Base-by-base conservation (phyloP, 169 alveolate species). In the Plasmodium berghei region DNA sequence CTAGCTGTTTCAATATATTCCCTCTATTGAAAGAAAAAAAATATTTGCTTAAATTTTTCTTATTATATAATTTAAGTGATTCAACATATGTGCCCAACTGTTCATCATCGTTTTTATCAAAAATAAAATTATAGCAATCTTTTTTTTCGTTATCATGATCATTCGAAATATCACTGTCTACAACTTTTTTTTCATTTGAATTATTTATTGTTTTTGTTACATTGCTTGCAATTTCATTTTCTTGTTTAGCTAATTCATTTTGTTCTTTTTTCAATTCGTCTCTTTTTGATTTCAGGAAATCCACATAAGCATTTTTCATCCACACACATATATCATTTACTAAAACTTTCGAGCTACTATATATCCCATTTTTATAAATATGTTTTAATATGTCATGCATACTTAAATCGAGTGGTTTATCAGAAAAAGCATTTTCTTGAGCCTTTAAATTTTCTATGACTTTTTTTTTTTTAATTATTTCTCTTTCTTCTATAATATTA, bases 1-100 rank as follows among this genome's bases (percentile, higher is more conserved):
- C 91, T 24, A 86, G 40, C 75, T 86, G 91, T 16, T 86, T 86
- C 12, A 86, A 56, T 26, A 86, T 86, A 40, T 86, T 86, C 6
- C 91, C 91, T 54, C 72, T 59, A 40, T 86, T 52, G 5, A 86
- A 64, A 10, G 91, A 63, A 5, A 71, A 71, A 26, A 86, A 86
- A 86, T 86, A 86, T 48, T 86, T 86, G 12, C 61, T 71, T 14
- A 86, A 61, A 59, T 86, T 86, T 20, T 86, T 86, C 46, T 61
- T 86, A 26, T 86, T 86, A 64, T 86, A 86, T 48, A 86, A 55
- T n/a, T 86, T 86, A 12, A 86, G 75, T 3, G 75, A 2, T 45
- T 86, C 77, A 58, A 67, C 40, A 10, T 67, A 20, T n/a, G 55
- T 18, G 9, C 40, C 49, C 20, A 6, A 28, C 9, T 64, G 66